A percentile compares a stretch with the other conserved stretches of the same genome.
These are phyloP conservation scores for Acrocalymma vagum DNA, from an alignment of 2,329 filamentous ascomycete genomes.

Conservation along the genomic window DNA sequence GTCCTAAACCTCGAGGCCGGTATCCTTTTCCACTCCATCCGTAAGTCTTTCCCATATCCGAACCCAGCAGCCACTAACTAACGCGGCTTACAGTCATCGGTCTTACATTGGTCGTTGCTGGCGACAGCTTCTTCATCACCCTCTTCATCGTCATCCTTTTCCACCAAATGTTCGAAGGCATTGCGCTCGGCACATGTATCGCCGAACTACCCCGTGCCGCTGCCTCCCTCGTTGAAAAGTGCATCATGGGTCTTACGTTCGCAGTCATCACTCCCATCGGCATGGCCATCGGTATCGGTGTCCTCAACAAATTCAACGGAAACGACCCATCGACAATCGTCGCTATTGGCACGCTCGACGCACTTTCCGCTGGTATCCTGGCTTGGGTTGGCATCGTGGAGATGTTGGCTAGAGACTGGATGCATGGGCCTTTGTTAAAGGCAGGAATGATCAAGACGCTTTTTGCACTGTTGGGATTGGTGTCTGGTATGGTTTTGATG, in stretches of 20 bases:
- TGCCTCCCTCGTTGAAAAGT: conserved; percentile 57
- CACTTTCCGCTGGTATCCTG: conserved; percentile 77
- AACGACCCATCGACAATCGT: conserved; percentile 74
- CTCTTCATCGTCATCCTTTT: conserved; percentile 73
- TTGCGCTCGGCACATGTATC: conserved; percentile 77
- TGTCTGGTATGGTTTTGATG: conserved; percentile 74
- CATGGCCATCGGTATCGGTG: conserved; percentile 82
- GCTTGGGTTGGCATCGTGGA: conserved; percentile 83
- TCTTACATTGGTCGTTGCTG: conserved; percentile 65
- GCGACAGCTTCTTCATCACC: conserved; percentile 61
- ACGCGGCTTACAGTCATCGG: conserved; percentile 62
- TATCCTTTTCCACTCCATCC: conserved; percentile 77
- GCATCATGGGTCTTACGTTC: conserved; percentile 70
- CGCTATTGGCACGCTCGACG: conserved; percentile 77
- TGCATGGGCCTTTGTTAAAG: conserved; percentile 59
- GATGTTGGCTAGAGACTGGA: conserved; percentile 82
- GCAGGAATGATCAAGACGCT: conserved; percentile 59
- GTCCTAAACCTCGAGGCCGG: conserved; percentile 77
- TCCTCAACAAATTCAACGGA: conserved; percentile 75
- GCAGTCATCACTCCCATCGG: conserved; percentile 77
- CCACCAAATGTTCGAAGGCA: conserved; percentile 80
- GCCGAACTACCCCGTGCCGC: conserved; percentile 61
- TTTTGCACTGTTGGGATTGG: conserved; percentile 62
- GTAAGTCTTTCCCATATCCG: conserved; percentile 52
- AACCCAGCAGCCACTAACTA: not conserved